Conservation (phyloP, 2,329 filamentous ascomycete genomes). For the Microdochium trichocladiopsis region DNA sequence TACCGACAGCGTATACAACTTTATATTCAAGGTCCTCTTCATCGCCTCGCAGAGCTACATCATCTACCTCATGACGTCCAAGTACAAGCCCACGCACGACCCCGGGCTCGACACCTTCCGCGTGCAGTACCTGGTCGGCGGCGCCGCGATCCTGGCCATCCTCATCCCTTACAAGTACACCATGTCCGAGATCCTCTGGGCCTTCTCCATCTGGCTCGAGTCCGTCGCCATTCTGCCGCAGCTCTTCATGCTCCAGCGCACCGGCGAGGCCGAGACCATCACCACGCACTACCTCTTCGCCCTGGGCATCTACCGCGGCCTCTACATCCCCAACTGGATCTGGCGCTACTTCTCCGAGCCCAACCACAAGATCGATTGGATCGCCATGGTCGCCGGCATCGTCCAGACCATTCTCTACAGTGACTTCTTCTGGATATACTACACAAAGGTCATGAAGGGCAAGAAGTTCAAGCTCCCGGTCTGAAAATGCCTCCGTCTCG, state of each 20-base stretch:
- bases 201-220: slow-evolving; percentile 98
- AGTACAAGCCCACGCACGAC: slow-evolving; percentile 96
- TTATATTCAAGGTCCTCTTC: slow-evolving; percentile 93
- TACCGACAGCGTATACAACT: slow-evolving; percentile 81
- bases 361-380: slow-evolving; percentile 70
- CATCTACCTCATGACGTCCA: slow-evolving; percentile 95
- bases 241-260: slow-evolving; percentile 96
- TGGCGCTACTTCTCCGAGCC: slow-evolving; percentile 77
- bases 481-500: slow-evolving; percentile 30
- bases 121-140: slow-evolving; percentile 85
- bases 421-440: slow-evolving; percentile 99
- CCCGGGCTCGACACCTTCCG: slow-evolving; percentile 96
- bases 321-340: slow-evolving; percentile 99
- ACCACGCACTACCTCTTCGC: slow-evolving; percentile 97
- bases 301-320: slow-evolving; percentile 79
- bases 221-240: slow-evolving; percentile 94
- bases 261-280: slow-evolving; percentile 98
- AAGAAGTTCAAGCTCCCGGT: slow-evolving; percentile 84
- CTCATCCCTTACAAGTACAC: slow-evolving; percentile 83
- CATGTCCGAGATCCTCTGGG: slow-evolving; percentile 83
- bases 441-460: slow-evolving; percentile 87
- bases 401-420: slow-evolving; percentile 94
- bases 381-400: slow-evolving; percentile 81
- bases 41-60: slow-evolving; percentile 86
- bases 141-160: slow-evolving; percentile 70